Evolutionary conservation across 129 eudicot species (phyloP).

Genomic region (Silybum marianum): DNA sequence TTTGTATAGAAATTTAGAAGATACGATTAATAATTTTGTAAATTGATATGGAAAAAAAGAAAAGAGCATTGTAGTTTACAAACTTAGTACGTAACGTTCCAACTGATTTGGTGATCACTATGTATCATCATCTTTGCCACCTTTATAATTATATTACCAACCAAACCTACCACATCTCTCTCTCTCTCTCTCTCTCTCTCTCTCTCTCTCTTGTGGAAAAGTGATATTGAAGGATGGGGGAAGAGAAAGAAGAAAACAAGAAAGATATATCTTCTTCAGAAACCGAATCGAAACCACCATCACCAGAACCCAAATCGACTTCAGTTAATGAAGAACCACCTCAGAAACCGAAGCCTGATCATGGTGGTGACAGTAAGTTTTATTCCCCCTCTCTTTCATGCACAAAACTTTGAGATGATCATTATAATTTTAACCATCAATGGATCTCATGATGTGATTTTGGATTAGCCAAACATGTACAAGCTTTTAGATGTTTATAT

Average conservation of each 20-base stretch:
- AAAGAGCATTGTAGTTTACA: slow-evolving; percentile 31
- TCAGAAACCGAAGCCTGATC: background rate
- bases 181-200: slow-evolving; percentile 12
- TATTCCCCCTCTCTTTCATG: background rate
- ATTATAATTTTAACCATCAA: background rate
- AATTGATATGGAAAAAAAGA: background rate
- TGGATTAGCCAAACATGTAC: background rate
- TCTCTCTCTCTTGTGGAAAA: slow-evolving; percentile 1
- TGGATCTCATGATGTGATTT: background rate
- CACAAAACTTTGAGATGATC: background rate
- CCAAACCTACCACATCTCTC: slow-evolving; percentile 34
- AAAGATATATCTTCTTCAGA: slow-evolving; percentile 15
- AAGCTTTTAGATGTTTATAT: background rate
- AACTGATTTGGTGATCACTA: slow-evolving; percentile 40
- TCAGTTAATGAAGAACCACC: slow-evolving; percentile 24
- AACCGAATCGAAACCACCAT: background rate
- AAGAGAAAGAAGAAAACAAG: slow-evolving; percentile 18
- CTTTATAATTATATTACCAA: slow-evolving; percentile 29
- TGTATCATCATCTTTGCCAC: slow-evolving; percentile 35
- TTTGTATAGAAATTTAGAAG: background rate
- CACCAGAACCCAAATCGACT: slow-evolving; percentile 11
- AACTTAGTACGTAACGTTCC: slow-evolving; percentile 44
- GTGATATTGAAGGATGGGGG: slow-evolving; percentile 20
- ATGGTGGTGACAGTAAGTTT: slow-evolving; percentile 15
- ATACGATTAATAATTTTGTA: background rate